Evolutionary conservation across 768 basidiomycete genomes (phyloP).

Genomic region (Suillus subalutaceus): DNA sequence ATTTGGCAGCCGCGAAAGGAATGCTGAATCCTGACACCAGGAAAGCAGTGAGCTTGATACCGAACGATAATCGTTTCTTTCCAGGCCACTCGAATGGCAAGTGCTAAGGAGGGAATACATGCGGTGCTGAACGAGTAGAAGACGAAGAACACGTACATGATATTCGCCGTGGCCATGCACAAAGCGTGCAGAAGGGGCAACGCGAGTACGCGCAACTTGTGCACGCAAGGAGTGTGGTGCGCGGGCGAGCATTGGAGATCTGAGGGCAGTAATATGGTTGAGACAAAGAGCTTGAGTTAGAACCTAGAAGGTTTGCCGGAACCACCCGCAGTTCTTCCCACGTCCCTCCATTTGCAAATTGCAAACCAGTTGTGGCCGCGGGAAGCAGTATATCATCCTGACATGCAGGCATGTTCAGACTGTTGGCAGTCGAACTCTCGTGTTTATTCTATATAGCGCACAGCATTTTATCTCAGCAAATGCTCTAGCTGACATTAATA

Average conservation of each 20-base stretch:
- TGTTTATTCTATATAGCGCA: not conserved
- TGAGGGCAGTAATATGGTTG: not conserved
- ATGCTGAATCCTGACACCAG: slow-evolving; percentile 63
- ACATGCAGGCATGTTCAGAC: not conserved
- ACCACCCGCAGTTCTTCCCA: slow-evolving; percentile 2
- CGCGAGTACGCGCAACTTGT: slow-evolving; percentile 34
- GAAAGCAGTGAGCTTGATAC: slow-evolving; percentile 33
- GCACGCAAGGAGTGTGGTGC: slow-evolving; percentile 46
- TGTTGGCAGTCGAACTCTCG: not conserved
- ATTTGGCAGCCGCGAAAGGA: slow-evolving; percentile 63
- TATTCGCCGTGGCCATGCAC: slow-evolving; percentile 53
- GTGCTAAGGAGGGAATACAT: slow-evolving; percentile 40
- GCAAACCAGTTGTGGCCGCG: not conserved
- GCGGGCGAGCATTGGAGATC: slow-evolving; percentile 44
- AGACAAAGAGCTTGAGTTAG: not conserved
- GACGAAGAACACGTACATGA: slow-evolving; percentile 43
- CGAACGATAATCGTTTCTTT: slow-evolving; percentile 51
- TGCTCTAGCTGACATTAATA: not conserved
- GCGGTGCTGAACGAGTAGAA: slow-evolving; percentile 3
- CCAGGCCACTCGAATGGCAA: slow-evolving; percentile 58
- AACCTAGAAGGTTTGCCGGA: not conserved
- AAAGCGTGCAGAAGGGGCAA: slow-evolving; percentile 40
- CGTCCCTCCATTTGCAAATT: not conserved
- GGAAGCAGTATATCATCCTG: not conserved
- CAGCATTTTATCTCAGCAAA: not conserved